Base-by-base conservation (phyloP, 345 rosid species). In the Heritiera fomes region DNA sequence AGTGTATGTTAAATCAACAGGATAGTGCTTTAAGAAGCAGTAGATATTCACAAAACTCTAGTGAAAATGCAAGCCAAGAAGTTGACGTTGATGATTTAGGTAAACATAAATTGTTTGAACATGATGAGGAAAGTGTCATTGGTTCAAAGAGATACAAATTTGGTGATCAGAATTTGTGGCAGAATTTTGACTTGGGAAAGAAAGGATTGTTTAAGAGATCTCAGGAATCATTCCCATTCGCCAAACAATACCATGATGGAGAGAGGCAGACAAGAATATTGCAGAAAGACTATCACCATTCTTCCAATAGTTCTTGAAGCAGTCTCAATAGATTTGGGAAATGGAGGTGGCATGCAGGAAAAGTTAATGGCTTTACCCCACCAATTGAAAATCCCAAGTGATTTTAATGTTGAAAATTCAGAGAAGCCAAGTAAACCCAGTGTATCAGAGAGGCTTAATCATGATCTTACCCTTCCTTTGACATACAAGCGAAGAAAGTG, bases 401-500 rank as follows among this genome's bases (percentile, higher is more conserved):
- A 82, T 67, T 79, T 41, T 62, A 69, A 67, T 64, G 55, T n/a
- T 49, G 80, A 82, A 65, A 80, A 75, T 73, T 77, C 85, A 38
- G 77, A 81, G 71, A 77, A 66, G 70, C 47, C 65, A 20, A 73
- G 82, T 60, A 77, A 84, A 69, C 75, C 84, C 71, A 70, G 75
- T 79, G 82, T 80, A 49, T 60, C 83, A 52, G 82, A 82, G 77
- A 80, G 86, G 74, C 73, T 77, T 3, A 79, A 73, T 46, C 81
- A 73, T 75, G 86, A 85, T 55, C 71, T 67, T 38, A 66, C 75
- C 64, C 78, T 80, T 79, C 88, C 90, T 56, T 84, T 87, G 84
- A 88, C 90, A 12, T 88, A 89, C 83, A 91, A 91, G 77, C 87
- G 94, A 61, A 87, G 90, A 83, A 89, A 88, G 73, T 73, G 82